Evolutionary conservation across 164 flowering plant genomes (phyloP).

Genomic region (Cinnamomum micranthum): DNA sequence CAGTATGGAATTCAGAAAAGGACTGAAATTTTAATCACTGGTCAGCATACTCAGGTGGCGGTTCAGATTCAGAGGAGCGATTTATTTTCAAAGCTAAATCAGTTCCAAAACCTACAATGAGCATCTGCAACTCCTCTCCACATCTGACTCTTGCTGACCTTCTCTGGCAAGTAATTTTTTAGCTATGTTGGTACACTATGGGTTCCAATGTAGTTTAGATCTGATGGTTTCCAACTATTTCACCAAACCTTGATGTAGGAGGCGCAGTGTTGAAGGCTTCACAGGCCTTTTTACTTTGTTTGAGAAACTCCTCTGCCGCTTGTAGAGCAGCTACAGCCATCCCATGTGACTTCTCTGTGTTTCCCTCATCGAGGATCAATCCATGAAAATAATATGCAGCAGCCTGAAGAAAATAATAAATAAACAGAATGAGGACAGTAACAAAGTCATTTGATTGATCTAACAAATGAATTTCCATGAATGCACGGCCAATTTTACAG

Average conservation of each 20-base stretch:
- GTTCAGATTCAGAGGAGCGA: background rate
- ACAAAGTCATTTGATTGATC: no score
- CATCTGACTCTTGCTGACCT: background rate
- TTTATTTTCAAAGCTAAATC: background rate
- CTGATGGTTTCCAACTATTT: background rate
- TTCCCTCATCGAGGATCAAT: slow-evolving; percentile 89
- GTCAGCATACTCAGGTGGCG: background rate
- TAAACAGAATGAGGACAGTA: background rate
- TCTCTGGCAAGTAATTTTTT: background rate
- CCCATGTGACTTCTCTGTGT: slow-evolving; percentile 87
- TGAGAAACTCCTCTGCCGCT: slow-evolving; percentile 88
- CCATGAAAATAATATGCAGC: slow-evolving; percentile 99
- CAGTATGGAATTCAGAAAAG: background rate
- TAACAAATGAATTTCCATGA: no score
- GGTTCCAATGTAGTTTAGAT: background rate
- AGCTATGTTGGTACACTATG: background rate
- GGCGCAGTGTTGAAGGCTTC: slow-evolving; percentile 62
- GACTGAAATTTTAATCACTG: background rate
- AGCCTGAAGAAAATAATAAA: slow-evolving; percentile 44
- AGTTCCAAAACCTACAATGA: background rate
- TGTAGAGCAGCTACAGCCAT: slow-evolving; percentile 96
- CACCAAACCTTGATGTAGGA: slow-evolving; percentile 66
- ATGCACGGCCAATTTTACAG: no score
- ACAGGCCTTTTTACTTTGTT: slow-evolving; percentile 71
- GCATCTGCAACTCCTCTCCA: background rate